These are phyloP conservation scores for Austroboletus rostrupii DNA, from an alignment of 1,284 basidiomycete species.

Conservation along the genomic window DNA sequence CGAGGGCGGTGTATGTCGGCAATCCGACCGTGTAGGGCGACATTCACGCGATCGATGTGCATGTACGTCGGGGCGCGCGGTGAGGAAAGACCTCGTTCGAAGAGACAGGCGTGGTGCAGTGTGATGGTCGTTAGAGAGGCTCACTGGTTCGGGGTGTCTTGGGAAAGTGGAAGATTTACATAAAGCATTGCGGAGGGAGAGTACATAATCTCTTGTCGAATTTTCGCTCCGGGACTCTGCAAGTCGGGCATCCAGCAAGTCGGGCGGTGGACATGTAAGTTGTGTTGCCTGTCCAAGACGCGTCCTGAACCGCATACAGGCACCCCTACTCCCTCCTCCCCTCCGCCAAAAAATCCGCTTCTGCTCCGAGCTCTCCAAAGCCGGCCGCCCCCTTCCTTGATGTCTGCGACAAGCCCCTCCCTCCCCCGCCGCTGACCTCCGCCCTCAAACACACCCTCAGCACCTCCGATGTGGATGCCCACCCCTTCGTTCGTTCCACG, in stretches of 20 bases:
- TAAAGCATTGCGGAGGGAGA: constrained; percentile 16
- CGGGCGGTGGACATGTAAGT: constrained; percentile 25
- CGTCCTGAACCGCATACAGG: background rate
- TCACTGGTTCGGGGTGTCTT: constrained; percentile 4
- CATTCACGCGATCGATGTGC: background rate
- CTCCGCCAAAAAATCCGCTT: constrained; percentile 22
- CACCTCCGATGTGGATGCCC: constrained; percentile 25
- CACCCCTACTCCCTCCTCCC: constrained; percentile 24
- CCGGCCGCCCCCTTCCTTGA: constrained; percentile 9
- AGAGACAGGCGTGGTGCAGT: background rate
- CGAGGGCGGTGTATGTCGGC: background rate
- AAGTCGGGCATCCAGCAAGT: background rate
- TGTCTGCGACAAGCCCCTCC: constrained; percentile 28
- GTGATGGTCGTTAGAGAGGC: constrained; percentile 3
- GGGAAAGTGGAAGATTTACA: constrained; percentile 28
- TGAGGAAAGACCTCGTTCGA: too few relatives aligned
- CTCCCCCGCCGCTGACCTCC: constrained; percentile 22
- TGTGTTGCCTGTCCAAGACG: background rate
- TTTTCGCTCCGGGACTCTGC: constrained; percentile 2
- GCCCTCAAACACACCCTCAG: constrained; percentile 13
- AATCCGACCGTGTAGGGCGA: background rate
- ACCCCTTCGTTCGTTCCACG: constrained; percentile 15
- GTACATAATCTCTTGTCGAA: constrained; percentile 21
- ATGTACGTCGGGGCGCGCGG: background rate
- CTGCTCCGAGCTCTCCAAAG: constrained; percentile 28